Conservation (phyloP, 2,329 filamentous ascomycete genomes). For the Cadophora gregata region DNA sequence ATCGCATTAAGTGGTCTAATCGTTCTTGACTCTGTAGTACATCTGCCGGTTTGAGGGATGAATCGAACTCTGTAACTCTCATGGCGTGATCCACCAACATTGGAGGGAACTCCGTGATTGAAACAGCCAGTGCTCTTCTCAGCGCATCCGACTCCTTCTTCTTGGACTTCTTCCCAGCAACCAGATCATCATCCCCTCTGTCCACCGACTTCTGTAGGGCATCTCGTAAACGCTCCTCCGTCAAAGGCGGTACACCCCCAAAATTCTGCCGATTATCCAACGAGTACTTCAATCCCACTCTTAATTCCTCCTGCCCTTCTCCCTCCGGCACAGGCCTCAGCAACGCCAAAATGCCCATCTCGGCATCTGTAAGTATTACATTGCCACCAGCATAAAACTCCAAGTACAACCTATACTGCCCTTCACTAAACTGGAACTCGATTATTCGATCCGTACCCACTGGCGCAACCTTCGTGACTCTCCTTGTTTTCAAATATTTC, state of each 20-base stretch:
- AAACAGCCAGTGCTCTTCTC: constrained; percentile 79
- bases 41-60: constrained; percentile 68
- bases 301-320: constrained; percentile 82
- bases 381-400: constrained; percentile 98
- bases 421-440: constrained; percentile 91
- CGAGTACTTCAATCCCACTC: constrained; percentile 78
- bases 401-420: constrained; percentile 83
- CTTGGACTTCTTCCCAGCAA: constrained; percentile 69
- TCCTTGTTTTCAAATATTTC: constrained; percentile 85
- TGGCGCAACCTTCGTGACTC: constrained; percentile 81
- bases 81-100: constrained; percentile 88
- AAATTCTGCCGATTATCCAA: constrained; percentile 86
- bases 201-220: constrained; percentile 72
- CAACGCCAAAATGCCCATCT: constrained; percentile 81
- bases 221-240: constrained; percentile 71
- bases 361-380: constrained; percentile 86
- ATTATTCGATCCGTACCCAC: constrained; percentile 93
- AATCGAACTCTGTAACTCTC: constrained; percentile 71
- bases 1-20: constrained; percentile 69
- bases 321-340: constrained; percentile 81
- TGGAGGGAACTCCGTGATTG: constrained; percentile 88
- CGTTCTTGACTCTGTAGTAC: constrained; percentile 70
- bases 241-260: constrained; percentile 74
- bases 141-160: constrained; percentile 77
- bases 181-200: constrained; percentile 57